These are phyloP conservation scores for Apophysomyces trapeziformis DNA, from an alignment of 371 early-diverging fungal genomes.

Conservation along the genomic window DNA sequence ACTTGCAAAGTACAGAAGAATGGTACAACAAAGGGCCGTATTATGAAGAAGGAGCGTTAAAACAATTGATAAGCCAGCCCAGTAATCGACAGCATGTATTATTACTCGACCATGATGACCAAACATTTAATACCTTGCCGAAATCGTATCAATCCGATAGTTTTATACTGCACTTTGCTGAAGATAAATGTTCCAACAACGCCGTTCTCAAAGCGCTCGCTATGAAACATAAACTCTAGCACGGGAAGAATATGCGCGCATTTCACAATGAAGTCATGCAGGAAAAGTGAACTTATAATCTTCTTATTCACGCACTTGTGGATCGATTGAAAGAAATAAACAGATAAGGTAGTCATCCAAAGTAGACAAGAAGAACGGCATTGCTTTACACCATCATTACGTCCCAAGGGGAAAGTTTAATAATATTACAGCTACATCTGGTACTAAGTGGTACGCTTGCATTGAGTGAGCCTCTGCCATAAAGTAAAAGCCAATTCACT, in stretches of 20 bases:
- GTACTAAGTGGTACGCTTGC: too few relatives aligned
- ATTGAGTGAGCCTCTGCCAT: too few relatives aligned
- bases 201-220: constrained; percentile 59
- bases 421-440: too few relatives aligned
- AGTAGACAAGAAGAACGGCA: too few relatives aligned
- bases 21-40: constrained; percentile 53
- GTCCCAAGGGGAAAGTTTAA: too few relatives aligned
- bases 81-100: constrained; percentile 36
- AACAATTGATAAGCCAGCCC: constrained; percentile 54
- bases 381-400: too few relatives aligned
- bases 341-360: too few relatives aligned
- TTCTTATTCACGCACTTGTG: too few relatives aligned
- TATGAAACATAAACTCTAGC: constrained; percentile 33
- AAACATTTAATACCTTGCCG: constrained; percentile 68
- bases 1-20: constrained; percentile 47
- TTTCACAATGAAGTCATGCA: not conserved
- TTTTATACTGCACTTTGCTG: constrained; percentile 70
- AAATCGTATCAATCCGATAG: constrained; percentile 53
- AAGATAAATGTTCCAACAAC: constrained; percentile 63
- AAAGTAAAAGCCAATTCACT: too few relatives aligned
- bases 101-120: constrained; percentile 59
- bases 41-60: constrained; percentile 69
- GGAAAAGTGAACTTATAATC: not conserved
- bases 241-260: constrained; percentile 27
- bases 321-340: too few relatives aligned